Base-by-base conservation (phyloP, 495 filamentous ascomycete species). In the Penicillium robsamsonii region DNA sequence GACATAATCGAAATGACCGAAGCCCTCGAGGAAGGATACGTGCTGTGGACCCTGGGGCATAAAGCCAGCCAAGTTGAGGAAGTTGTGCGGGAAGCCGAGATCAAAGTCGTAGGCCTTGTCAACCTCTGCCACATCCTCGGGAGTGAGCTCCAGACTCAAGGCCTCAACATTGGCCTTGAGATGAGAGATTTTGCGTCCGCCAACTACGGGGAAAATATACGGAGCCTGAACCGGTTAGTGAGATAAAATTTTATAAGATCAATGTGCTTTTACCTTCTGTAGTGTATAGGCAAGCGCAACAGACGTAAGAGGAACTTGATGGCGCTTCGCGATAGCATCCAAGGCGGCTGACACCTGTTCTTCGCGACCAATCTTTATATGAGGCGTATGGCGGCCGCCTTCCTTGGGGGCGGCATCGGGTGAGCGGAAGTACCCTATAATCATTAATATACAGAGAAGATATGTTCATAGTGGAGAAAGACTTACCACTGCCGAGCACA, bases 201-300 rank as follows among this genome's bases (percentile, higher is more conserved):
- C 88, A 20, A 89, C 75, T 51, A 91, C 88, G 1, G 88, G 88
- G 63, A 89, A 90, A 22, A 90, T 84, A 61, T 90, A 87, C 3
- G 87, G 84, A 1, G 62, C 47, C 58, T 27, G 27, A 27, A 27
- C 27, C 27, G 27, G 27, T 27, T 27, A 27, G 27, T 27, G 27
- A 27, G 4, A 27, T 2, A 27, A 27, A 27, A 3, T 2, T 27
- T 27, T 7, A 27, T 27, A 7, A 27, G 4, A 27, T 27, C 27
- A 27, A 27, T 3, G 27, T 27, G 27, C 27, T 27, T 27, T 27
- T 27, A 27, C 27, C 27, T 85, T 85, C 43, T 70, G 63, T 53
- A 79, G 65, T 8, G 83, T 70, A 57, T 85, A 86, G 2, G 82
- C 83, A 13, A 85, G 63, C 0, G 82, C 83, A n/a, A 76, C 59